A percentile compares a stretch with the other conserved stretches of the same genome.
These are phyloP conservation scores for Moringa oleifera DNA, from an alignment of 345 rosid genomes.

Conservation along the genomic window DNA sequence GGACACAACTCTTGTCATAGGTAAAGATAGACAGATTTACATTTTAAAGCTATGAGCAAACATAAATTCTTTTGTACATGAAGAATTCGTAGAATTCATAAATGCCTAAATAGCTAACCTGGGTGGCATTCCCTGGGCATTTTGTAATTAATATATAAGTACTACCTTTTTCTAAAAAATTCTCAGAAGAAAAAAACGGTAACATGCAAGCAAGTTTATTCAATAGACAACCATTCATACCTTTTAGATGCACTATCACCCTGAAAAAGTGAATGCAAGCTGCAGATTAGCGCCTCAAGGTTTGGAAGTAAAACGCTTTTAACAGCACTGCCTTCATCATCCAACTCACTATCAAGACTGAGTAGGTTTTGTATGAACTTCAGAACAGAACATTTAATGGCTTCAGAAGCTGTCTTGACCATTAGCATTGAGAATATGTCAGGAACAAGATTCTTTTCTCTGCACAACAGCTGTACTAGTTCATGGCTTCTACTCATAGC, in stretches of 20 bases:
- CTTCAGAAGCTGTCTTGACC: constrained; percentile 71
- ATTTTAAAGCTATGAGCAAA: too few species aligned
- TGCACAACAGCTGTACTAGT: constrained; percentile 50
- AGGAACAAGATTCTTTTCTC: constrained; percentile 67
- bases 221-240: constrained; percentile 30
- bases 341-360: constrained; percentile 54
- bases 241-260: constrained; percentile 52
- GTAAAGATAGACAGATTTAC: too few species aligned
- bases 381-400: constrained; percentile 59
- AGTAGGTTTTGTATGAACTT: constrained; percentile 77
- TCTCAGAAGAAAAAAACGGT: too few species aligned
- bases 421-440: constrained; percentile 76
- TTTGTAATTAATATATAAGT: too few species aligned
- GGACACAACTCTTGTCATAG: too few species aligned
- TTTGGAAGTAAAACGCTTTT: constrained; percentile 47
- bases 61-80: too few species aligned
- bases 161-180: too few species aligned
- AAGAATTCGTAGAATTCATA: too few species aligned
- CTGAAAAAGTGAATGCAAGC: constrained; percentile 63
- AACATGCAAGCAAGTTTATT: neutral
- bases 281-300: constrained; percentile 49
- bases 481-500: constrained; percentile 81
- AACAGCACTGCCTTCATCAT: constrained; percentile 36
- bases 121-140: too few species aligned
- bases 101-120: too few species aligned